These are phyloP conservation scores for Metschnikowia amazonensis DNA, from an alignment of 805 yeast genomes.

Conservation along the genomic window DNA sequence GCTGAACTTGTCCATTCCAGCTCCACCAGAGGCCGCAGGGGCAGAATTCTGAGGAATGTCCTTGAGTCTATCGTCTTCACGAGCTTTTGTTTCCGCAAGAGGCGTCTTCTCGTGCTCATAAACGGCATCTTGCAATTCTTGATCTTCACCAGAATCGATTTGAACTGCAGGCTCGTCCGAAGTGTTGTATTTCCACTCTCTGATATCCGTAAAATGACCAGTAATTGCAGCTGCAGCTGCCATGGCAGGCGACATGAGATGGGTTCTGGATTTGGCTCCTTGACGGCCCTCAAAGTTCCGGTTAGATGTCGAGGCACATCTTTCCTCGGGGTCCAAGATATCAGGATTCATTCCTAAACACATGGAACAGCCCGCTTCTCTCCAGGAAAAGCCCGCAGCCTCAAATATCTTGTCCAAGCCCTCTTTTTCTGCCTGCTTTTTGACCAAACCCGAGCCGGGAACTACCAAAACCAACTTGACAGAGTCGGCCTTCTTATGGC, in stretches of 20 bases:
- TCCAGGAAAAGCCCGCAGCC: conserved; percentile 96
- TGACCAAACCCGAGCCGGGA: conserved; percentile 96
- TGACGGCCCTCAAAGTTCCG: conserved; percentile 99
- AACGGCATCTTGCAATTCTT: conserved; percentile 63
- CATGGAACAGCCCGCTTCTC: conserved; percentile 99
- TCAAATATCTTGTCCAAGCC: conserved; percentile 88
- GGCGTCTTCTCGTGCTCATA: conserved; percentile 69
- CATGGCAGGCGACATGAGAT: conserved; percentile 98
- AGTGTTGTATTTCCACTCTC: conserved; percentile 66
- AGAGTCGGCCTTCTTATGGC: conserved; percentile 77
- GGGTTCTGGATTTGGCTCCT: conserved; percentile 95
- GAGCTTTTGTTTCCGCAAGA: conserved; percentile 50
- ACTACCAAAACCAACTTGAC: conserved; percentile 86
- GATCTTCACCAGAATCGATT: conserved; percentile 41
- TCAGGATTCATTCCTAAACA: conserved; percentile 99
- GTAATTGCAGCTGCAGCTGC: conserved; percentile 97
- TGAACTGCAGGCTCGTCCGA: conserved; percentile 58
- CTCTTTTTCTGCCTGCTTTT: conserved; percentile 89
- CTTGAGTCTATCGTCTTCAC: conserved; percentile 46
- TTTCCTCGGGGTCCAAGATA: conserved; percentile 87
- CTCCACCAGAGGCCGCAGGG: conserved; percentile 22
- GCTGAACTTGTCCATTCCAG: conserved; percentile 72
- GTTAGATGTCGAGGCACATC: conserved; percentile 98
- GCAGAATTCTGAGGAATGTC: conserved; percentile 55
- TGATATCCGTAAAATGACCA: conserved; percentile 88